phyloP scores from a whole-genome alignment of 768 basidiomycete species.

The Lactarius psammicola region DNA sequence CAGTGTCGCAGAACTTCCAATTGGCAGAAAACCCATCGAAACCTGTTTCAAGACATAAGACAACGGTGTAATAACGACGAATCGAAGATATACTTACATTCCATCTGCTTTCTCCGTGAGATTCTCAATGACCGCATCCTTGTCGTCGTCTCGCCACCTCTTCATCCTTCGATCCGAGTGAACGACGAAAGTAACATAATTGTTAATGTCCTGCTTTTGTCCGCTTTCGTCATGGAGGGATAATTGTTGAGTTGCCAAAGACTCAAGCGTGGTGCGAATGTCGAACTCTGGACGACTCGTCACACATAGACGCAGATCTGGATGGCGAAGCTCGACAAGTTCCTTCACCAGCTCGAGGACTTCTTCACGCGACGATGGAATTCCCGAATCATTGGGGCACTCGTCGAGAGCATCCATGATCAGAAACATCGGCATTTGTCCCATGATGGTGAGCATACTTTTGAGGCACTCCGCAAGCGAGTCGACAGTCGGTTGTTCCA shows the following conservation, averaged over 20 bases:
- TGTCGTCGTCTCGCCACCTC: not conserved
- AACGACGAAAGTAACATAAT: not conserved
- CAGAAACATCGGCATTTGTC: not conserved
- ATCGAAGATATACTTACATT: not conserved
- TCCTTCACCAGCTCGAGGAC: not conserved
- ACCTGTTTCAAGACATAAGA: not conserved
- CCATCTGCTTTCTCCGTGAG: not conserved
- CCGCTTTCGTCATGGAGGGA: not conserved
- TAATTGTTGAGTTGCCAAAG: not conserved
- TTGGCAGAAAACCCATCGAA: slow-evolving; percentile 17
- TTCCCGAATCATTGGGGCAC: not conserved
- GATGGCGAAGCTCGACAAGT: not conserved
- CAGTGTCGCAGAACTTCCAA: slow-evolving; percentile 5
- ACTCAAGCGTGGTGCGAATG: not conserved
- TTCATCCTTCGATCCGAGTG: not conserved
- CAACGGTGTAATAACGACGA: not conserved
- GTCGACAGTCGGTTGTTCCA: not conserved
- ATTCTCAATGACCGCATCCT: not conserved
- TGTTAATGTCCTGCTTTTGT: not conserved
- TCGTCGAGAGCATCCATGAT: slow-evolving; percentile 5
- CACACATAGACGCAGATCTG: not conserved
- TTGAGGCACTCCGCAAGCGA: not conserved
- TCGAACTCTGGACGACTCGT: not conserved
- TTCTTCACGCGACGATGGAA: not conserved
- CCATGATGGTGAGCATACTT: not conserved